Evolutionary conservation across 2,329 filamentous ascomycete genomes (phyloP), one percentile per base, ranked within the genome.

Genomic region (Rhytidhysteron rufulum): DNA sequence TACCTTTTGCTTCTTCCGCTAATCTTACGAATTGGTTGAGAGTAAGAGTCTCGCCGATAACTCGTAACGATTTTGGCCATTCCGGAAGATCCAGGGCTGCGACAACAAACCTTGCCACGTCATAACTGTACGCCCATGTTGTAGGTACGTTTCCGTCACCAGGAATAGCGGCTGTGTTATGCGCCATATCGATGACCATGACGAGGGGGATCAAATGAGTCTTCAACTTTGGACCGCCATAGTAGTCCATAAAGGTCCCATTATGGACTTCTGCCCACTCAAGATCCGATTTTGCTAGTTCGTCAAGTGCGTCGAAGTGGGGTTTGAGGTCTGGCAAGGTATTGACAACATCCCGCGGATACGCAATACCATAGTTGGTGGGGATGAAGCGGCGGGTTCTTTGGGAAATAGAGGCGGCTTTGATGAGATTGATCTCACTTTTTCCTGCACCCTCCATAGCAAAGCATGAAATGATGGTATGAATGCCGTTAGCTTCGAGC

Each of bases 381-480:
- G 70, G 56, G 16, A 74, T 60, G 22, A 71, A 66, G 16, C 69
- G 50, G 39, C 59, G 61, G 1, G 69, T 71, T 0, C 45, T 36
- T 2, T 34, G 39, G 1, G 70, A 66, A 16, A 47, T 47, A 18
- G 66, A 67, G 2, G 70, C 67, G 1, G 70, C 72, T 5, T 54
- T 52, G 24, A 74, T 69, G 4, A 74, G 57, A 22, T 66, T 65
- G 15, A 69, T 18, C 44, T 74, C 64, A 3, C 55, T 54, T 16
- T 55, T 54, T 8, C 37, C 53, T 50, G 15, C 53, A 29, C 45
- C 52, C 2, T 60, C 48, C 40, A 70, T 55, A 5, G 49, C 50
- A 18, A 75, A 55, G 4, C 66, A 54, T 0, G 70, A 75, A 19
- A 77, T 66, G 31, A 75, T 53, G 0, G 68, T 73, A 34, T 74